Evolutionary conservation across 495 filamentous ascomycete genomes (phyloP).

Genomic region (Achaetomiella virescens): DNA sequence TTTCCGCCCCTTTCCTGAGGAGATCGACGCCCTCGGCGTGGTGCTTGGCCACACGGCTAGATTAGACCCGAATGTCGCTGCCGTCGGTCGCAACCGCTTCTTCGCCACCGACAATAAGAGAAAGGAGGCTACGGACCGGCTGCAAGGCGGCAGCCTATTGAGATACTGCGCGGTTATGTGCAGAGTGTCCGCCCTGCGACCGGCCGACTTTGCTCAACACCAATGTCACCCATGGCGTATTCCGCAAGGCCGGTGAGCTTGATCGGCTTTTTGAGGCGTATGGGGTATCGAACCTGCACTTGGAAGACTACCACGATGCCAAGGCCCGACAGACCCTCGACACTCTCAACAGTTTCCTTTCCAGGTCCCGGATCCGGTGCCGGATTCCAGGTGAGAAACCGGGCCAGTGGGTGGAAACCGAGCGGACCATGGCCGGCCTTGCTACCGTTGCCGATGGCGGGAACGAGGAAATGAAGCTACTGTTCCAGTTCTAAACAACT

Average conservation of each 20-base stretch:
- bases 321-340: neutral
- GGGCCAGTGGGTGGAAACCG: slow-evolving; percentile 28
- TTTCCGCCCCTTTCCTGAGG: slow-evolving; percentile 37
- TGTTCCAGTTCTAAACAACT: neutral
- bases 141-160: slow-evolving; percentile 34
- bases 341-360: slow-evolving; percentile 39
- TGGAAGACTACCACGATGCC: neutral
- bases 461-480: neutral
- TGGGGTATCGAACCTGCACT: slow-evolving; percentile 6
- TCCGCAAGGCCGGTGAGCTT: slow-evolving; percentile 28
- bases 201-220: slow-evolving; percentile 58
- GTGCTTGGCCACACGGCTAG: slow-evolving; percentile 42
- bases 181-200: slow-evolving; percentile 62
- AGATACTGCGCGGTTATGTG: slow-evolving; percentile 58
- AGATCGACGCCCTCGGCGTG: slow-evolving; percentile 46
- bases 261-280: slow-evolving; percentile 17
- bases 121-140: slow-evolving; percentile 15
- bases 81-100: slow-evolving; percentile 38
- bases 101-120: slow-evolving; percentile 32
- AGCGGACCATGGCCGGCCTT: slow-evolving; percentile 45
- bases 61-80: slow-evolving; percentile 18
- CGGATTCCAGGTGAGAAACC: slow-evolving; percentile 34
- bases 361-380: slow-evolving; percentile 37
- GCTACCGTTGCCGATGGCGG: slow-evolving; percentile 25
- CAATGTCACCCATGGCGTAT: slow-evolving; percentile 46